Base-by-base conservation (phyloP, 1,284 basidiomycete genomes). In the Taiwanofungus camphoratus region DNA sequence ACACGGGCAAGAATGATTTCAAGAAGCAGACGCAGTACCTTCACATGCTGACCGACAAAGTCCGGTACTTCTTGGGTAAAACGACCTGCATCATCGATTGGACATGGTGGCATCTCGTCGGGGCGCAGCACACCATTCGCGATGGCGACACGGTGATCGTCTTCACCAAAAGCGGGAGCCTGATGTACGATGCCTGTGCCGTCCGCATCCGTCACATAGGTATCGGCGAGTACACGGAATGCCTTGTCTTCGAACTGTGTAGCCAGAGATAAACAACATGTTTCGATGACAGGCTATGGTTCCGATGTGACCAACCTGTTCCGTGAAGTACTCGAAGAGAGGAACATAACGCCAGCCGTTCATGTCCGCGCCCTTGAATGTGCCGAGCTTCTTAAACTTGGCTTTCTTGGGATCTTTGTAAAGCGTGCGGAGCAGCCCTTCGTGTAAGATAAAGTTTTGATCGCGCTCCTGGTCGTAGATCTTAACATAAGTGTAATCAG, bases 141-240 rank as follows among this genome's bases (percentile, higher is more conserved):
- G 48, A 97, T 76, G 22, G 89, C 84, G 55, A 99, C 80, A 48
- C 95, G 89, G 67, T 98, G 91, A 78, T 99, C 96, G 58, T 99
- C 96, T 60, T 98, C 96, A 74, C 96, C 96, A 59, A 97, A 99
- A 0, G 90, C 94, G 2, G 96, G 96, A 1, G 96, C 93, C 69
- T 99, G 96, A 64, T 99, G 96, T 38, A 99, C 96, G 58, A 99
- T 95, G 63, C 95, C 95, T 29, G 96, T 99, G 67, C 96, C 95
- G 44, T 94, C 91, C 11, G 82, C 77, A 53, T 86, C 88, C 2
- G 92, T 97, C 41, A 99, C 95, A 61, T 99, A 99, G 1, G 82
- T 85, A 62, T 99, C 96, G 21, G 79, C 76, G 5, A 99, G 65
- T 13, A 99, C 91, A 44, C 87, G 72, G 76, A 97, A 99, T 0